Evolutionary conservation across 306 rosid genomes (phyloP), one percentile per base, ranked within the genome.

Genomic region (Lathyrus aphaca): DNA sequence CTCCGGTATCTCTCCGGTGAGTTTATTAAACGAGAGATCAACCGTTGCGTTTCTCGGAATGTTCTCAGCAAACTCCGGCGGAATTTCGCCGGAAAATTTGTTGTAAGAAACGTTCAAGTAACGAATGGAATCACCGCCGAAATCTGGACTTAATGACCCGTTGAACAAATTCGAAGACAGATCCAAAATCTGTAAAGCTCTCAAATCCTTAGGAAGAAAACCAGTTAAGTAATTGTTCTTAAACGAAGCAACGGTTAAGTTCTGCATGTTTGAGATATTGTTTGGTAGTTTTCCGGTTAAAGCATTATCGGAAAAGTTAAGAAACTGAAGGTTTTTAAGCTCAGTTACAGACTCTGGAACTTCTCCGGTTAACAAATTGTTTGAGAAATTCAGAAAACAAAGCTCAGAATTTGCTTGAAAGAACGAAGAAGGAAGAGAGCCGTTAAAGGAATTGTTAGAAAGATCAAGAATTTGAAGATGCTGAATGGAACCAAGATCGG

Each of bases 261-360:
- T 87, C 3, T 21, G 72, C 79, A 91, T 50, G 72, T 75, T 65
- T 6, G 82, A 71, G 1, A 95, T 78, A 58, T 63, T 73, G 11
- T 55, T 1, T 2, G 97, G 99, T 0, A 95, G 6, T 3, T 80
- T 86, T 68, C 97, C 99, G 51, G 74, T 83, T 71, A 95, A 82
- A 56, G 87, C 82, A 77, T 95, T 95, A 68, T 91, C 95, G 9
- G 99, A 95, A 32, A 95, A 90, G 50, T 89, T 86, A 32, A 95
- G 92, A 55, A 49, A 27, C 56, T 55, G 81, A 5, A 95, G 89
- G 44, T 42, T 75, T 37, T 17, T 25, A 16, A 84, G 86, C 72
- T 55, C 71, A 0, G 79, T 9, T 5, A 80, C 2, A 15, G 82
- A 60, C 3, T 75, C 83, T 0, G 95, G 96, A 59, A 90, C 14